These are phyloP conservation scores for Chlamydomonas eustigma DNA, from an alignment of 139 green algal species.

Conservation along the genomic window DNA sequence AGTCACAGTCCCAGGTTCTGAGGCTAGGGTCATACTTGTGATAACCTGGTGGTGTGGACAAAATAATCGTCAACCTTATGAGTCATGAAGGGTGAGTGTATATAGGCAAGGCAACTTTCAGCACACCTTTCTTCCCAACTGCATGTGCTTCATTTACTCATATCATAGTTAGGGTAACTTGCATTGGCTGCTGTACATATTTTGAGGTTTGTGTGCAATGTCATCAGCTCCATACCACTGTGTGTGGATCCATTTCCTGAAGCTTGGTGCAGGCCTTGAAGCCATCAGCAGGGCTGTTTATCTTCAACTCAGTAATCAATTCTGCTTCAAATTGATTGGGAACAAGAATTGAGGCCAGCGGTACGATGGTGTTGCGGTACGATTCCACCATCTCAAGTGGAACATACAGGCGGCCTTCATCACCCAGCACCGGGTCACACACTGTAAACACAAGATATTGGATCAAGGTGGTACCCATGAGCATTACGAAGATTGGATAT, in stretches of 20 bases:
- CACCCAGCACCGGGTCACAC: constrained; percentile 93
- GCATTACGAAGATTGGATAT: no score
- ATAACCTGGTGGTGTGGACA: constrained; percentile 15
- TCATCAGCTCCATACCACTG: no score
- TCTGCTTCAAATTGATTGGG: constrained; percentile 92
- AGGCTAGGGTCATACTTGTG: constrained; percentile 30
- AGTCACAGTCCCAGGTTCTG: constrained; percentile 34
- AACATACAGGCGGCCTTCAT: constrained; percentile 85
- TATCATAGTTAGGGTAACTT: no score
- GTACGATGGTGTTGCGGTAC: constrained; percentile 63
- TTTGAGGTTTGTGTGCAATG: not conserved
- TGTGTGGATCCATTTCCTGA: constrained; percentile 61
- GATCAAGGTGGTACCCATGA: no score
- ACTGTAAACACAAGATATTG: no score
- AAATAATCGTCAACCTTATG: no score
- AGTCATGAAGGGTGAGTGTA: no score
- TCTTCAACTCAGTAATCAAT: constrained; percentile 60
- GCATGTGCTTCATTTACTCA: no score
- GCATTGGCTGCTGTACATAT: no score
- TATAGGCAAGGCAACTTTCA: no score
- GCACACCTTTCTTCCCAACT: no score
- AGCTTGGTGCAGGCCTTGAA: constrained; percentile 57
- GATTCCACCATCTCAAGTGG: constrained; percentile 60
- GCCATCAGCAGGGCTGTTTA: constrained; percentile 51
- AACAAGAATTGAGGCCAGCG: constrained; percentile 69